Conservation (phyloP, 2,329 filamentous ascomycete species). For the Alternaria triticina region DNA sequence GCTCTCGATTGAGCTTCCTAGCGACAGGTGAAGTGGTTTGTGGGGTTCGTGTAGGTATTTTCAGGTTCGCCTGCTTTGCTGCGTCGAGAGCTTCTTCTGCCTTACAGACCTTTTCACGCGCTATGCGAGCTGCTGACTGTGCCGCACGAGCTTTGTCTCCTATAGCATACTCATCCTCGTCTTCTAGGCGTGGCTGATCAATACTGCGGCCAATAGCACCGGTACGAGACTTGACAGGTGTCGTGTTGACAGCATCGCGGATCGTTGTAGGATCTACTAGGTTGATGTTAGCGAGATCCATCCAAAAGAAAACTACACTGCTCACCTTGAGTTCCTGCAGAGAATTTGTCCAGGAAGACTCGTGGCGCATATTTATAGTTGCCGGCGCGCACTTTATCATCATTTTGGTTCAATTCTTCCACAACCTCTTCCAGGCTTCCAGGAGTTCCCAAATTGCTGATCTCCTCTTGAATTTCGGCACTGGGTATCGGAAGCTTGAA, state of each 20-base stretch:
- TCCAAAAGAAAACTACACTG: not conserved
- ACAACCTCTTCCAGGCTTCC: conserved; percentile 9
- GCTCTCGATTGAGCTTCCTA: conserved; percentile 1
- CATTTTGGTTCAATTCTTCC: conserved; percentile 14
- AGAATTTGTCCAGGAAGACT: conserved; percentile 26
- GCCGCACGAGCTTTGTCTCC: not conserved
- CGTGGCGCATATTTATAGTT: conserved; percentile 25
- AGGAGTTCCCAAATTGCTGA: conserved; percentile 8
- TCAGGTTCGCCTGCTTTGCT: not conserved
- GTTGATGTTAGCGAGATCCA: not conserved
- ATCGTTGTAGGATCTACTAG: not conserved
- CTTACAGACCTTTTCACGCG: not conserved
- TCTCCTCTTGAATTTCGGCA: not conserved
- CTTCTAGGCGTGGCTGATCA: not conserved
- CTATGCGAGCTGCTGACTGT: not conserved
- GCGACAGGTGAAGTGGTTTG: not conserved
- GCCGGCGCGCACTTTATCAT: not conserved
- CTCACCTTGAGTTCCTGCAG: conserved; percentile 6
- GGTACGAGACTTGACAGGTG: conserved; percentile 12
- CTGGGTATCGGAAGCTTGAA: conserved; percentile 31
- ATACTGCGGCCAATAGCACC: not conserved
- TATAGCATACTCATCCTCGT: not conserved
- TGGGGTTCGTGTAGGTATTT: not conserved
- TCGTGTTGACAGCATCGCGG: conserved; percentile 14
- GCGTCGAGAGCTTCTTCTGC: not conserved